Evolutionary conservation across 148 eudicot species (phyloP).

Genomic region (Agrostemma githago): DNA sequence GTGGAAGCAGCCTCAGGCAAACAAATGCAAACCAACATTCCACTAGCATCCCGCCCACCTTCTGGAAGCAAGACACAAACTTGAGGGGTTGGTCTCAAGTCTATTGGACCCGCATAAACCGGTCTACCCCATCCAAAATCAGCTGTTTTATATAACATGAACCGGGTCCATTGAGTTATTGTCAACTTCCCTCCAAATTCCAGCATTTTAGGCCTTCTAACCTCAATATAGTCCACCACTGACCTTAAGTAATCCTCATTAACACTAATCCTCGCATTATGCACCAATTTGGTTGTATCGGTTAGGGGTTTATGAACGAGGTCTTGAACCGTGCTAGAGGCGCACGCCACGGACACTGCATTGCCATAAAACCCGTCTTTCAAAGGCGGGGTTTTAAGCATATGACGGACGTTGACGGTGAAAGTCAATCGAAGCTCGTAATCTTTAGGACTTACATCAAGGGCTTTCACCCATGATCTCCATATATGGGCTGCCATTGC

Average conservation of each 20-base stretch:
- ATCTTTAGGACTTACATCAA: constrained; percentile 62
- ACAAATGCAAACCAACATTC: constrained; percentile 82
- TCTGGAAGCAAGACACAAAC: constrained; percentile 75
- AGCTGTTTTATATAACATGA: constrained; percentile 73
- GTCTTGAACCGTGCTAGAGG: constrained; percentile 44
- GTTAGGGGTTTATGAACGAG: constrained; percentile 39
- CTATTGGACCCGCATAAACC: constrained; percentile 82
- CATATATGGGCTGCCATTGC: constrained; percentile 95
- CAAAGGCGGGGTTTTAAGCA: constrained; percentile 47
- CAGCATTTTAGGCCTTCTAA: constrained; percentile 62
- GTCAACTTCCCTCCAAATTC: constrained; percentile 87
- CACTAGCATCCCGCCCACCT: constrained; percentile 45
- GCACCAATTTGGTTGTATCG: constrained; percentile 43
- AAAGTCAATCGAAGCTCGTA: constrained; percentile 70
- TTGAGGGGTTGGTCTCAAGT: constrained; percentile 87
- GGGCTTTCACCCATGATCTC: constrained; percentile 90
- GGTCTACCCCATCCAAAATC: constrained; percentile 95
- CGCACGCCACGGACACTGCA: constrained; percentile 73
- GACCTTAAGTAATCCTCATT: constrained; percentile 77
- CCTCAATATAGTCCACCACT: constrained; percentile 63
- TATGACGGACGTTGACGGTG: constrained; percentile 68
- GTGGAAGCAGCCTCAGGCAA: constrained; percentile 61
- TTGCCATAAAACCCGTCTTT: constrained; percentile 88
- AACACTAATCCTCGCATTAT: constrained; percentile 51
- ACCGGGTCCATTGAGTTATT: constrained; percentile 93